These are phyloP conservation scores for Yamadazyma jaroonii DNA, from an alignment of 1,139 yeast species.

Conservation along the genomic window DNA sequence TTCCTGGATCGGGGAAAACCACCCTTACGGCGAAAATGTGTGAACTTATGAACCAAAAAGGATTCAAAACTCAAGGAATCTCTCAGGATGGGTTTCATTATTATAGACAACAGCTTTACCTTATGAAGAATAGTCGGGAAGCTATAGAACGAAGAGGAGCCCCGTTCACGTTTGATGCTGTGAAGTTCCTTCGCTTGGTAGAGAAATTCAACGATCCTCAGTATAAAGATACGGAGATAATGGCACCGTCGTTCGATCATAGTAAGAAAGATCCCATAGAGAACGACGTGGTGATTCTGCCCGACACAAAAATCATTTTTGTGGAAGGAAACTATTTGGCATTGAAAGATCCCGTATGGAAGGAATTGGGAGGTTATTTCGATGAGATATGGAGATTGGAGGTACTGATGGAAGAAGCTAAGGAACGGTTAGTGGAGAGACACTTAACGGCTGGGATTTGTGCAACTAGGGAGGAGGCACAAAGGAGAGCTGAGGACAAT, in stretches of 20 bases:
- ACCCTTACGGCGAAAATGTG: slow-evolving; percentile 1
- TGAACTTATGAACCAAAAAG: slow-evolving; percentile 1
- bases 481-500: slow-evolving; percentile 59
- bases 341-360: slow-evolving; percentile 52
- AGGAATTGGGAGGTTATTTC: slow-evolving; percentile 30
- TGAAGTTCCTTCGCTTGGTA: slow-evolving; percentile 27
- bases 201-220: slow-evolving; percentile 16
- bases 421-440: slow-evolving; percentile 62
- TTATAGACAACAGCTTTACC: slow-evolving; percentile 13
- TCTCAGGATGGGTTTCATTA: slow-evolving; percentile 61
- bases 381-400: slow-evolving; percentile 47
- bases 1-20: slow-evolving; percentile 37
- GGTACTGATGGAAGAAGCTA: slow-evolving; percentile 44
- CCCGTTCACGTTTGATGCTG: slow-evolving; percentile 80
- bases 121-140: slow-evolving; percentile 29
- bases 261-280: slow-evolving; percentile 61
- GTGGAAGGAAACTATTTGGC: slow-evolving; percentile 67
- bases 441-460: slow-evolving; percentile 74
- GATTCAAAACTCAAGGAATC: slow-evolving; percentile 23
- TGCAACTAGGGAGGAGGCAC: slow-evolving; percentile 53
- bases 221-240: slow-evolving; percentile 18
- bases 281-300: slow-evolving; percentile 42
- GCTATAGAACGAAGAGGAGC: slow-evolving; percentile 78
- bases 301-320: slow-evolving; percentile 48
- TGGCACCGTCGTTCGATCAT: slow-evolving; percentile 80